These are phyloP conservation scores for Collybia sordida DNA, from an alignment of 768 basidiomycete genomes.

Conservation along the genomic window DNA sequence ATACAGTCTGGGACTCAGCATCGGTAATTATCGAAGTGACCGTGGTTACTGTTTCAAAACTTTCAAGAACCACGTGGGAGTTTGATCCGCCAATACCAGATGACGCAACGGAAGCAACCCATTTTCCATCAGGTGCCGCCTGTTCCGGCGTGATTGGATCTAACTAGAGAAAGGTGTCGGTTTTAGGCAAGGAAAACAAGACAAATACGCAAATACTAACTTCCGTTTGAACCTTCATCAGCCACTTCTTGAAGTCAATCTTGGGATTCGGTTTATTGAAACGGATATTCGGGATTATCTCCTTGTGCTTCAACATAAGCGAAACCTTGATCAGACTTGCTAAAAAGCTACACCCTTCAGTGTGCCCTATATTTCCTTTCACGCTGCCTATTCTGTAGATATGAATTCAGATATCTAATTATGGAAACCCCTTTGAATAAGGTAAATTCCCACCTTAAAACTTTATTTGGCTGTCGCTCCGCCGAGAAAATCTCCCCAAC, in stretches of 20 bases:
- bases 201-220: background rate
- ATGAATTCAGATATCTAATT: background rate
- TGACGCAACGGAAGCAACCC: conserved; percentile 1
- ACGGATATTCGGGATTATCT: conserved; percentile 1
- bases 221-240: conserved; percentile 1
- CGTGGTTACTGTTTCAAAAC: background rate
- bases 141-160: background rate
- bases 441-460: background rate
- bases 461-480: background rate
- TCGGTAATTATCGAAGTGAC: background rate
- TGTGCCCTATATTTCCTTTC: conserved; percentile 8
- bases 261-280: background rate
- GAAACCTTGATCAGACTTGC: conserved; percentile 11
- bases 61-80: conserved; percentile 2
- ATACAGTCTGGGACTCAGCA: background rate
- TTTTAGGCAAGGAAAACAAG: background rate
- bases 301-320: conserved; percentile 5
- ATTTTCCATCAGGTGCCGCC: conserved; percentile 1
- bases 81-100: conserved; percentile 1
- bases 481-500: conserved; percentile 6
- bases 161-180: background rate
- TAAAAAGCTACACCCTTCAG: conserved; percentile 10
- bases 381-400: conserved; percentile 7
- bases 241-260: background rate
- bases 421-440: background rate